Conservation (phyloP, 2,329 filamentous ascomycete genomes). For the Aspergillus spinulosporus region DNA sequence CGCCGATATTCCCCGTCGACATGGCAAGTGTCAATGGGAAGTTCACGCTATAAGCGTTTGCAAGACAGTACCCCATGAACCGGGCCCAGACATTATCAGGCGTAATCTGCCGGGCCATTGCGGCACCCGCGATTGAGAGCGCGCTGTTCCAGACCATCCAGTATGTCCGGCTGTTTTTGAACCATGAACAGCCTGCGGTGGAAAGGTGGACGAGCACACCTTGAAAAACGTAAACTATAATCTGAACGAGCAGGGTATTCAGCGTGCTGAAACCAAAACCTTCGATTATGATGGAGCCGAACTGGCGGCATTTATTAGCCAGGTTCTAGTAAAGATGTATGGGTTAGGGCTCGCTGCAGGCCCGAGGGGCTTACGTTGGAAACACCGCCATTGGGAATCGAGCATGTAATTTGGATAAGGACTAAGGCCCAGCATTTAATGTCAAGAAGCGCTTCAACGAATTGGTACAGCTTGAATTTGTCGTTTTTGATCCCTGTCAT, state of each 20-base stretch:
- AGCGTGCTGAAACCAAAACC: slow-evolving; percentile 28
- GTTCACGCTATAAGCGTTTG: slow-evolving; percentile 39
- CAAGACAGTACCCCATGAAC: slow-evolving; percentile 24
- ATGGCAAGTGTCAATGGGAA: slow-evolving; percentile 43
- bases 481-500: slow-evolving; percentile 36
- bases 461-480: slow-evolving; percentile 28
- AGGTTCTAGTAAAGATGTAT: background rate
- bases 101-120: slow-evolving; percentile 21
- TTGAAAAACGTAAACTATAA: slow-evolving; percentile 13
- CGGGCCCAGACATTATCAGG: slow-evolving; percentile 17
- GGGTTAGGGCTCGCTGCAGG: background rate
- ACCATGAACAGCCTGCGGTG: slow-evolving; percentile 1
- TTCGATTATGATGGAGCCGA: slow-evolving; percentile 44
- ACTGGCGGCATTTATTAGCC: slow-evolving; percentile 25
- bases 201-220: slow-evolving; percentile 32
- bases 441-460: slow-evolving; percentile 40
- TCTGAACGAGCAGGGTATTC: background rate
- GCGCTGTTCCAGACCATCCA: slow-evolving; percentile 4
- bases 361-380: slow-evolving; percentile 31
- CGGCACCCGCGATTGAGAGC: slow-evolving; percentile 22
- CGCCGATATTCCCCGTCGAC: slow-evolving; percentile 49
- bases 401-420: slow-evolving; percentile 41
- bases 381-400: slow-evolving; percentile 49
- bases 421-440: slow-evolving; percentile 34
- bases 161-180: background rate